Evolutionary conservation across 169 alveolate genomes (phyloP), one percentile per base, ranked within the genome.

Genomic region (Plasmodium sp.): DNA sequence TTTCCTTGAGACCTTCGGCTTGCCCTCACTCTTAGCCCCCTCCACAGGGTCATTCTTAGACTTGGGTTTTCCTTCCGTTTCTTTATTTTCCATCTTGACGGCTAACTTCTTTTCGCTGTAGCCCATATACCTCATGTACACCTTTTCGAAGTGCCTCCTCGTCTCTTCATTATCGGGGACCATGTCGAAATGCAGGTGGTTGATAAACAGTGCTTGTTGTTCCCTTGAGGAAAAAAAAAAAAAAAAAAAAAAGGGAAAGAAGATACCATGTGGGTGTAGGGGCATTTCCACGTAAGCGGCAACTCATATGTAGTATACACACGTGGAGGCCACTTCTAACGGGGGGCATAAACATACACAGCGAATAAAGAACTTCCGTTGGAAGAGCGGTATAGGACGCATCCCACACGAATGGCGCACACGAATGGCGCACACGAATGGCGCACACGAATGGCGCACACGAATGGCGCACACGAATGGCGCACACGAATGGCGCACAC

Each of bases 111-210:
- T 18, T 12, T 90, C 22, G 22, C 67, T 62, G 83, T 90, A 90
- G 43, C 91, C 94, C 94, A 90, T 90, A 14, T 90, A 90, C 39
- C 94, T 56, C 12, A 62, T 80, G 43, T 90, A 90, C 12, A 90
- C 51, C 18, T 90, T 80, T 34, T 90, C 94, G 43, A 90, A 90
- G 7, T 81, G 62, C 4, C 54, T 81, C 74, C 27, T 90, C 36
- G 41, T 90, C 51, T 79, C 94, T 5, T 81, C 94, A 0, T 85
- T 90, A 41, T 90, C 94, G 22, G 94, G 94, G 14, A 81, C 77
- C 94, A 90, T 90, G 18, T 90, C 94, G 39, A 71, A 90, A 62
- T 90, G 94, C 34, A 90, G 33, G 48, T 90, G 39, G 18, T 90
- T 81, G 56, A 90, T 74, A 81, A 90, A 39, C 67, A 71, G 3